Percentiles rank a stretch among this genome's conserved stretches.
phyloP scores from a whole-genome alignment of 306 rosid genomes.

The Canavalia ensiformis region DNA sequence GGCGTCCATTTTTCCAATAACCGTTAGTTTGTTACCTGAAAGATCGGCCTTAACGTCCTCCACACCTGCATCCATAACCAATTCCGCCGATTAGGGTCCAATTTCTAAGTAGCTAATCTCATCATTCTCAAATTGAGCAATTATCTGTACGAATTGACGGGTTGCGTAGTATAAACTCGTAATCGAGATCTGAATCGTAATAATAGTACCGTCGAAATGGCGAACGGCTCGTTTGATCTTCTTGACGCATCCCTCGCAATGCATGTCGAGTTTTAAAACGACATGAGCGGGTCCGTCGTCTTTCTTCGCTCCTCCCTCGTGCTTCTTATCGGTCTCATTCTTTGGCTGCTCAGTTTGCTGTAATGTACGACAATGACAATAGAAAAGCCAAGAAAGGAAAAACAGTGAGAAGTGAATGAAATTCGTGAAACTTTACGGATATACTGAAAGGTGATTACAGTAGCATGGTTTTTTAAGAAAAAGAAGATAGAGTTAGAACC shows the following conservation, averaged over 20 bases:
- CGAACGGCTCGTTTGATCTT: slow-evolving; percentile 69
- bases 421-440: not conserved
- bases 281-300: slow-evolving; percentile 55
- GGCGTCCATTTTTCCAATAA: slow-evolving; percentile 73
- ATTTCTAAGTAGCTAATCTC: not conserved
- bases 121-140: not conserved
- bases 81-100: not conserved
- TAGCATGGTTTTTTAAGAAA: not conserved
- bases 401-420: not conserved
- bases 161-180: not conserved
- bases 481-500: slow-evolving; percentile 24
- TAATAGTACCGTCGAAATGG: slow-evolving; percentile 58
- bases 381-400: not conserved
- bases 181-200: not conserved
- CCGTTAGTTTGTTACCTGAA: slow-evolving; percentile 66
- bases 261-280: slow-evolving; percentile 78
- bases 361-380: not conserved
- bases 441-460: no score
- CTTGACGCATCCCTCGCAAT: slow-evolving; percentile 89
- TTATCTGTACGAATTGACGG: not conserved
- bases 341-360: slow-evolving; percentile 61
- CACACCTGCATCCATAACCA: slow-evolving; percentile 62
- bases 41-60: slow-evolving; percentile 68
- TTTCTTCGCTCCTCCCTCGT: slow-evolving; percentile 58
- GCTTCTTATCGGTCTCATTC: slow-evolving; percentile 65